Base-by-base conservation (phyloP, 1,284 basidiomycete genomes). In the Tremellales sp. region DNA sequence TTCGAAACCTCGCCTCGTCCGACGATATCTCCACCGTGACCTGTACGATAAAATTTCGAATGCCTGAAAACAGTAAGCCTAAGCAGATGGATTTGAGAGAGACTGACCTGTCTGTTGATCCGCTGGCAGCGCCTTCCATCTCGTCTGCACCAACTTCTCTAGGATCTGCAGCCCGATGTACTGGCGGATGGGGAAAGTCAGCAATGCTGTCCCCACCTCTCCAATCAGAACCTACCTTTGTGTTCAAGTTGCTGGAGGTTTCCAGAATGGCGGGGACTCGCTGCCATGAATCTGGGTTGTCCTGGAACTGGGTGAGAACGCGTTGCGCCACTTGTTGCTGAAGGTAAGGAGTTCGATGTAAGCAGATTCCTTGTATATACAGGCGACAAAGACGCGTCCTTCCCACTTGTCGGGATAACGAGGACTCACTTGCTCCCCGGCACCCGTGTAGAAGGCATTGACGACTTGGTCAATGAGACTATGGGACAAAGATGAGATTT, bases 201-300 rank as follows among this genome's bases (percentile, higher is more conserved):
- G 28, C 12, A 43, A 34, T 32, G 43, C 28, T 51, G 39, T 28
- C 24, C 21, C 14, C 13, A 33, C 19, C 14, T 19, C 12, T n/a
- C 10, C 13, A 35, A 33, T 16, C 25, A 12, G 36, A 38, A 58
- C 76, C 42, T 40, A 89, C 92, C 80, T 98, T 98, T 35, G 93
- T 85, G 72, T 97, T 94, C 31, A 86, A 81, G 69, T 85, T 91
- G 19, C 78, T 77, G 9, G 90, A 88, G 50, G 79, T 79, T 68
- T 97, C 91, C 47, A 99, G 78, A 61, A 99, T 87, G 53, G 87
- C 86, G 27, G 95, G 95, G 1, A 98, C 95, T 66, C 90, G 82
- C 57, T 94, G 93, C 95, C 95, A 99, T 38, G 92, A 84, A 52
- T 98, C 95, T n/a, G 90, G 87, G 72, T 91, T 81, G 58, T 98